Base-by-base conservation (phyloP, 192 early-diverging fungal genomes). In the Radiomyces spectabilis region DNA sequence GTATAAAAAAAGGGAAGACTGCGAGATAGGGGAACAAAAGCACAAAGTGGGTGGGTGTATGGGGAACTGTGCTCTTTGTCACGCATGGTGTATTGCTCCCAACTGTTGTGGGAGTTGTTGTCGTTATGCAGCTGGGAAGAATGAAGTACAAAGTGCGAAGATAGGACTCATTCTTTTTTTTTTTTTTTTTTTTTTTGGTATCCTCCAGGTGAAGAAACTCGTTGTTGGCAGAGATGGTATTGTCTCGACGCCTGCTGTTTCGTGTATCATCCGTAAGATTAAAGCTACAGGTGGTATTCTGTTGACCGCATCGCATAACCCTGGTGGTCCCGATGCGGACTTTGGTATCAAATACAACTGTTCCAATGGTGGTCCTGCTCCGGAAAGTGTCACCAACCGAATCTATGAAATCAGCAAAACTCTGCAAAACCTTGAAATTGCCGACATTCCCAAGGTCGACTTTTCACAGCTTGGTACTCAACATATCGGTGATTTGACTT, bases 311-410 rank as follows among this genome's bases (percentile, higher is more conserved):
- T 95, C 93, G 26, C 96, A 98, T 77, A 98, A 98, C 75, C 94
- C 96, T 16, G 96, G 96, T 44, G 96, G 96, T 42, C 96, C 96
- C 24, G 78, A 92, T 27, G 87, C 92, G 58, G 96, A 98, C 71
- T 98, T 98, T 82, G 96, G 96, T 45, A 94, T 98, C 71, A 98
- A 98, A 74, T 98, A 91, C 74, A 98, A 98, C 73, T 85, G 86
- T 56, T 75, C 79, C 78, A 98, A 95, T 69, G 96, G 96, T 42
- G 96, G 93, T 24, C 93, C 96, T 18, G 96, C 96, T 25, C 94
- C 96, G 10, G 96, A 98, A 67, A 63, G 66, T n/a, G 84, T 98
- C 39, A 98, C 95, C 2, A 84, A 98, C 66, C 83, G 81, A 53
- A 96, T 98, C 45, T 95, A 91, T 73, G 77, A 83, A 55, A 79